phyloP scores from a whole-genome alignment of 2,329 filamentous ascomycete species.

The Exophiala xenobiotica region DNA sequence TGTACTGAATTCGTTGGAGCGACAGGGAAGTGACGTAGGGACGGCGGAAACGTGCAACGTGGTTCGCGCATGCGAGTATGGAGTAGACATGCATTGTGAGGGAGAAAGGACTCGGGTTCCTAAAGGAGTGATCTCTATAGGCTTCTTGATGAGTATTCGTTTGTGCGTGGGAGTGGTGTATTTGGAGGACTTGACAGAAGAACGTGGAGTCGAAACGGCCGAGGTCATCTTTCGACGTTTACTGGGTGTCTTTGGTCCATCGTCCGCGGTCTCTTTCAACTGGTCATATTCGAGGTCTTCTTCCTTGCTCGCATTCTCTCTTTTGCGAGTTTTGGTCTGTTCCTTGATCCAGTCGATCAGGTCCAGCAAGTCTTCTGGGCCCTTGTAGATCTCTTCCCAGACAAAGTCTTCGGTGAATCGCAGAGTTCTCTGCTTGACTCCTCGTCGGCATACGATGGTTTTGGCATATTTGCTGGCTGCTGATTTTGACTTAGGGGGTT shows the following conservation, averaged over 20 bases:
- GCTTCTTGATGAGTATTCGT: constrained; percentile 75
- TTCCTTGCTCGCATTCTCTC: constrained; percentile 16
- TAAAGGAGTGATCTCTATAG: constrained; percentile 92
- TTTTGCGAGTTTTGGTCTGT: constrained; percentile 62
- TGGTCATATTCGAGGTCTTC: constrained; percentile 29
- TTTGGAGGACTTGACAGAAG: constrained; percentile 44
- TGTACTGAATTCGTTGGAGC: constrained; percentile 84
- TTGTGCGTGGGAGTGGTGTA: constrained; percentile 65
- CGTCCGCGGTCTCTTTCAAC: constrained; percentile 36
- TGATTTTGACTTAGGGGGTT: constrained; percentile 61
- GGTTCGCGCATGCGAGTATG: constrained; percentile 85
- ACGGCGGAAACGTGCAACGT: constrained; percentile 92
- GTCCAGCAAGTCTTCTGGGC: constrained; percentile 61
- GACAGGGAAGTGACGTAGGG: constrained; percentile 82
- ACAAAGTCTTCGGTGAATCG: constrained; percentile 89
- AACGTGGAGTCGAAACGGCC: constrained; percentile 44
- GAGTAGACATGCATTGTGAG: constrained; percentile 68
- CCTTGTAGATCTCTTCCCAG: constrained; percentile 82
- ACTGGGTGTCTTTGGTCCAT: constrained; percentile 52
- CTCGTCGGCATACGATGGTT: constrained; percentile 83
- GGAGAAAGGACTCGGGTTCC: constrained; percentile 81
- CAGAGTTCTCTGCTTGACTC: constrained; percentile 82
- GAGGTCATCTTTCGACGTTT: constrained; percentile 53
- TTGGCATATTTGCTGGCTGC: constrained; percentile 74
- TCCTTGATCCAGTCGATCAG: constrained; percentile 67